phyloP scores from a whole-genome alignment of 352 stramenopile species.

The Peronospora destructor region DNA sequence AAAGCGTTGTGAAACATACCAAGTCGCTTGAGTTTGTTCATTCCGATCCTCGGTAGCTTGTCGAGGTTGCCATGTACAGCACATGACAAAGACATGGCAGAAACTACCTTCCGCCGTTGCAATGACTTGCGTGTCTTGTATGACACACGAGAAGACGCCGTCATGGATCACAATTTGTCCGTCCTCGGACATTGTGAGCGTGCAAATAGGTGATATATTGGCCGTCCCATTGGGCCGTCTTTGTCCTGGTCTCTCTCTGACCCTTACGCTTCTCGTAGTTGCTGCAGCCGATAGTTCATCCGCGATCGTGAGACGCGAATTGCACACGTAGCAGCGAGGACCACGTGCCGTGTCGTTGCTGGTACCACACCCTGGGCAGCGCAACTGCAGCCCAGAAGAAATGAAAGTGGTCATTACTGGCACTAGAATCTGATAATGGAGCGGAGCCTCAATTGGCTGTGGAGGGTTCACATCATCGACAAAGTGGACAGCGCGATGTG shows the following conservation, averaged over 20 bases:
- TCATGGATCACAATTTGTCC: slow-evolving; percentile 26
- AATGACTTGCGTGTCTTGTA: slow-evolving; percentile 28
- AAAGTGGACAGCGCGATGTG: slow-evolving; percentile 17
- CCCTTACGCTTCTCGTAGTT: not conserved
- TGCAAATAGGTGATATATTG: slow-evolving; percentile 4
- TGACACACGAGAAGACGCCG: slow-evolving; percentile 27
- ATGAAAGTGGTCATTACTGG: slow-evolving; percentile 1
- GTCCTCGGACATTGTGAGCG: slow-evolving; percentile 19
- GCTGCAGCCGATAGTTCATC: slow-evolving; percentile 14
- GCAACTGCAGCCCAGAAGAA: slow-evolving; percentile 23
- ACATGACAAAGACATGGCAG: slow-evolving; percentile 36
- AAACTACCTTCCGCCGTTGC: slow-evolving; percentile 13
- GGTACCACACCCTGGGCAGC: slow-evolving; percentile 32
- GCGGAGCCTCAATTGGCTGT: slow-evolving; percentile 8
- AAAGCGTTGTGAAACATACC: slow-evolving; percentile 43
- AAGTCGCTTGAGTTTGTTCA: slow-evolving; percentile 17
- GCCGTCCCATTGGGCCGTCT: not conserved
- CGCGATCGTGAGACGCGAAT: slow-evolving; percentile 15
- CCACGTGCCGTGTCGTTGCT: slow-evolving; percentile 28
- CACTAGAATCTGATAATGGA: slow-evolving; percentile 18
- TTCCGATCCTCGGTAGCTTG: not conserved
- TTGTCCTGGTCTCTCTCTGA: not conserved
- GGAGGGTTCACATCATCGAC: slow-evolving; percentile 10
- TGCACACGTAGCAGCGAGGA: slow-evolving; percentile 31
- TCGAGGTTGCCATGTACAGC: slow-evolving; percentile 28